Evolutionary conservation across 2,329 filamentous ascomycete genomes (phyloP).

Genomic region (Cladosporium austrohemisphaericum): DNA sequence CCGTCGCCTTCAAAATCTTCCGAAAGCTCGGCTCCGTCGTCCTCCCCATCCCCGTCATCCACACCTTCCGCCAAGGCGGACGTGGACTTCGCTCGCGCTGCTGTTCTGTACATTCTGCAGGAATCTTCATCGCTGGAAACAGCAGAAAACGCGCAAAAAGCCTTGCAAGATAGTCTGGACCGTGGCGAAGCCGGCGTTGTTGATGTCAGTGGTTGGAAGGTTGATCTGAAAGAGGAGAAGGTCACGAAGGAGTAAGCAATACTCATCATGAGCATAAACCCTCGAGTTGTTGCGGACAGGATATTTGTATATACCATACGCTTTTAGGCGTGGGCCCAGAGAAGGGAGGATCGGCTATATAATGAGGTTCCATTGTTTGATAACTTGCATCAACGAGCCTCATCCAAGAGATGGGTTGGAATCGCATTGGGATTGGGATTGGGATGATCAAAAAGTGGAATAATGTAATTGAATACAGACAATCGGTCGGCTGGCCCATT

Average conservation of each 20-base stretch:
- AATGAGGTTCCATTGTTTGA: too few species aligned
- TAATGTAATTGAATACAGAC: too few species aligned
- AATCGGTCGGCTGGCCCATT: too few species aligned
- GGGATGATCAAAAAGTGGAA: too few species aligned
- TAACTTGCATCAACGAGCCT: too few species aligned
- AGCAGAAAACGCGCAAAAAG: constrained; percentile 43
- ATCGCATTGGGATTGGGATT: too few species aligned
- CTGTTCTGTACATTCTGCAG: constrained; percentile 45
- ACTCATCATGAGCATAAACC: too few species aligned
- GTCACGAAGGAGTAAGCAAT: neutral
- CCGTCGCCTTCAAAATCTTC: constrained; percentile 15
- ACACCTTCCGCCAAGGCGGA: constrained; percentile 19
- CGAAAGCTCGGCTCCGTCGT: constrained; percentile 19
- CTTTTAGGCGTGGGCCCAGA: too few species aligned
- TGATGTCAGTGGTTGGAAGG: neutral
- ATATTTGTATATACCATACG: too few species aligned
- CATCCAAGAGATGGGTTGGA: too few species aligned
- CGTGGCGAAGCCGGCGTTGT: constrained; percentile 15
- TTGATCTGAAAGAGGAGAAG: neutral
- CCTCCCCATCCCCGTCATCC: neutral
- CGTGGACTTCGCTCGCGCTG: constrained; percentile 44
- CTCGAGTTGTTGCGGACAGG: too few species aligned
- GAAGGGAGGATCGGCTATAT: too few species aligned
- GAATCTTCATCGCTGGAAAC: constrained; percentile 36
- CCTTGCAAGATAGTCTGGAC: constrained; percentile 36